Evolutionary conservation across 2,329 filamentous ascomycete genomes (phyloP).

Genomic region (Cercospora brassicicola): DNA sequence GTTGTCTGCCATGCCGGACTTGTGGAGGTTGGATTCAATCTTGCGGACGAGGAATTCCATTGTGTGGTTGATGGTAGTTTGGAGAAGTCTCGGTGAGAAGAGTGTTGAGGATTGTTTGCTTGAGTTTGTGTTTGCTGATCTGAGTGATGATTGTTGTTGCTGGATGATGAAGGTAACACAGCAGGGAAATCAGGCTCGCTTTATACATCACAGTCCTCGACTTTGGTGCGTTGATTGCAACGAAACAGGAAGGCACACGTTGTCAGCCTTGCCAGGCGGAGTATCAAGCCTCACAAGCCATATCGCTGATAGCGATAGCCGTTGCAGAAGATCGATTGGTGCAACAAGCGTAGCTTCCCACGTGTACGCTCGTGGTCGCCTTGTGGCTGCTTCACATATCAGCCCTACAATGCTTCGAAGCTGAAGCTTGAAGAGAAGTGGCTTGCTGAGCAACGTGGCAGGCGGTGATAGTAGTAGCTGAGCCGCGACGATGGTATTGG

Average conservation of each 20-base stretch:
- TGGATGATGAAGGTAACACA: not conserved
- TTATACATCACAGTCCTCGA: not conserved
- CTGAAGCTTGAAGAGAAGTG: not conserved
- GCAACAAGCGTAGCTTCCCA: not conserved
- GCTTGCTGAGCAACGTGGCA: conserved; percentile 13
- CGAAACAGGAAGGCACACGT: not conserved
- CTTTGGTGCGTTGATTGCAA: not conserved
- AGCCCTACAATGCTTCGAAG: conserved; percentile 9
- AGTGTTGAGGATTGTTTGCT: not conserved
- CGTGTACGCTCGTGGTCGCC: conserved; percentile 11
- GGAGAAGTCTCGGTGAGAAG: not conserved
- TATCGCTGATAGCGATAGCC: not conserved
- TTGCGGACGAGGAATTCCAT: conserved; percentile 15
- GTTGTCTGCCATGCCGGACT: conserved; percentile 10
- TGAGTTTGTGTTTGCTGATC: not conserved
- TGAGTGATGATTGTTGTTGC: not conserved
- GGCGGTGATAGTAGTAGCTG: not conserved
- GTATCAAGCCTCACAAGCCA: conserved; percentile 11
- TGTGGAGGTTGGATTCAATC: conserved; percentile 14
- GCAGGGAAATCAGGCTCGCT: not conserved
- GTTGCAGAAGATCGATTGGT: not conserved
- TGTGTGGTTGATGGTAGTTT: not conserved
- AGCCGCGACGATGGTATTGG: not conserved
- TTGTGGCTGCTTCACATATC: conserved; percentile 4
- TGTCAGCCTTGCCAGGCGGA: conserved; percentile 11